A percentile compares a stretch with the other conserved stretches of the same genome.
These are phyloP conservation scores for Aspergillus pseudoviridinutans DNA, from an alignment of 2,329 filamentous ascomycete species.

Conservation along the genomic window DNA sequence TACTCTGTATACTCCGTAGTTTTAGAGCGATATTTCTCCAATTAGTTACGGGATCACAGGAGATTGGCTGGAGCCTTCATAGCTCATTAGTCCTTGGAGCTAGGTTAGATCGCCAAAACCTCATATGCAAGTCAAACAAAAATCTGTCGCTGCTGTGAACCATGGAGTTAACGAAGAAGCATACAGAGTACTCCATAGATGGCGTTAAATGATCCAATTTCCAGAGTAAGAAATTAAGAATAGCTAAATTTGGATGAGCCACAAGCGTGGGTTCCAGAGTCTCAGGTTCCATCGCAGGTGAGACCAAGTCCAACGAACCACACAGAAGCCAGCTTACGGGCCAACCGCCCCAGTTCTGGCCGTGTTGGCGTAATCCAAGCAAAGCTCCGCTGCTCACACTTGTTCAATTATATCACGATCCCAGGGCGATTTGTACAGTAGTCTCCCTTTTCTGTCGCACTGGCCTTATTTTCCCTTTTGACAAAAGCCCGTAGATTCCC, in stretches of 20 bases:
- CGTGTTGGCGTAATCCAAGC: background rate
- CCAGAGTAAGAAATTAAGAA: background rate
- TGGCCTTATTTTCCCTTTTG: background rate
- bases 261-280: background rate
- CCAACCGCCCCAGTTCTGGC: background rate
- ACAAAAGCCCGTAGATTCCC: background rate
- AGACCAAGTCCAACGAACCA: background rate
- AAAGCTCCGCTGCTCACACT: background rate
- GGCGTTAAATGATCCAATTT: background rate
- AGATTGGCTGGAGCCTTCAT: background rate
- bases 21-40: background rate
- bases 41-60: background rate
- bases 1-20: background rate
- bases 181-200: no score
- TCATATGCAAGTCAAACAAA: background rate
- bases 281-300: background rate
- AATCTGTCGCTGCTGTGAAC: background rate
- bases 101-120: background rate
- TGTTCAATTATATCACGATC: background rate
- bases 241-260: background rate
- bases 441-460: background rate
- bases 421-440: background rate
- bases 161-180: background rate
- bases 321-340: background rate
- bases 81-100: background rate